Conservation (phyloP, 1,139 yeast species). For the Nakaseomyces bracarensis region DNA sequence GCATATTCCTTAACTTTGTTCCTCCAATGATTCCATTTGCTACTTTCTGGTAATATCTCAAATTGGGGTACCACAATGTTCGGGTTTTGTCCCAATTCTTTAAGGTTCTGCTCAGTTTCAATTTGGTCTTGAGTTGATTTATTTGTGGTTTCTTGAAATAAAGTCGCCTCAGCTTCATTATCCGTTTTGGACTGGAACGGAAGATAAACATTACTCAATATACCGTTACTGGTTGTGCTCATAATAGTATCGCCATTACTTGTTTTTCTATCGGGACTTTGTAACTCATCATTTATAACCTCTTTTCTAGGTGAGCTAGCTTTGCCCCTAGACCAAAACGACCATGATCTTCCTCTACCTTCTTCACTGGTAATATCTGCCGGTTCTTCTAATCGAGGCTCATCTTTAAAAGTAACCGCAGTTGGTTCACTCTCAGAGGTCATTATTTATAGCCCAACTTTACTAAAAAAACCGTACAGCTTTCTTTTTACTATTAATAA, state of each 20-base stretch:
- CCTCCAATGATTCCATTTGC: slow-evolving; percentile 8
- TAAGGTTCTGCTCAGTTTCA: slow-evolving; percentile 6
- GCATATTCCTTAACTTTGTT: slow-evolving; percentile 11
- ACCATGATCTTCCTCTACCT: slow-evolving; percentile 20
- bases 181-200: slow-evolving; percentile 11
- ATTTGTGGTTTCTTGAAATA: slow-evolving; percentile 15
- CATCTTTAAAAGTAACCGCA: neutral
- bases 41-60: slow-evolving; percentile 24
- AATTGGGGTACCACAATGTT: slow-evolving; percentile 30
- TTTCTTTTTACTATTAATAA: too few relatives aligned
- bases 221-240: slow-evolving; percentile 2
- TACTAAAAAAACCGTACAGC: neutral
- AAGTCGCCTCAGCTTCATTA: slow-evolving; percentile 17
- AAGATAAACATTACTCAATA: slow-evolving; percentile 18
- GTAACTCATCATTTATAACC: neutral
- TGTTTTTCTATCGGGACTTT: neutral
- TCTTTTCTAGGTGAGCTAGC: slow-evolving; percentile 4
- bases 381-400: neutral
- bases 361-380: neutral
- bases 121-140: slow-evolving; percentile 13
- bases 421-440: neutral
- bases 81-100: slow-evolving; percentile 14
- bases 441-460: neutral
- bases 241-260: slow-evolving; percentile 2
- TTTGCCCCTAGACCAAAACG: slow-evolving; percentile 16